Percentiles rank a stretch among this genome's conserved stretches.
Conservation (phyloP, 768 basidiomycete species). For the Sarcomyxa edulis region DNA sequence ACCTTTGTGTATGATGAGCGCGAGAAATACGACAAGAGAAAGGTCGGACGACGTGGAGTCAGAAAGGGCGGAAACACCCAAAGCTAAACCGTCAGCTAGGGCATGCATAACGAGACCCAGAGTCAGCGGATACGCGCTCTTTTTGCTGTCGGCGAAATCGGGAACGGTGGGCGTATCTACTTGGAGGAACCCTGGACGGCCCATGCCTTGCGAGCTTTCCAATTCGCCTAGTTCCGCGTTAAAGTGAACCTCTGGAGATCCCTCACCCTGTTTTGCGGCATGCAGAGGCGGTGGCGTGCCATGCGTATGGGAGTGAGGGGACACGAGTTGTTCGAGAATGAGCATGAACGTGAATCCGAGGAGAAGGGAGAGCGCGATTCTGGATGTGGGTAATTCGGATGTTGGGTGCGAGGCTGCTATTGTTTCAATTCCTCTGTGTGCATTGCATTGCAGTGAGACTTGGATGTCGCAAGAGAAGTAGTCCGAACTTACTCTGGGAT, state of each 20-base stretch:
- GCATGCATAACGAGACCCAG: slow-evolving; percentile 86
- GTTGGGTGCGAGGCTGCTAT: slow-evolving; percentile 32
- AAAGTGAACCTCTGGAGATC: slow-evolving; percentile 38
- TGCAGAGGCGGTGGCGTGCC: slow-evolving; percentile 20
- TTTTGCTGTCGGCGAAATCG: slow-evolving; percentile 18
- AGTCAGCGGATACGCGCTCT: slow-evolving; percentile 64
- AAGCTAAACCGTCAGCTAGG: slow-evolving; percentile 86
- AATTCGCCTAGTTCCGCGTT: slow-evolving; percentile 61
- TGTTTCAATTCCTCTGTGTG: slow-evolving; percentile 68
- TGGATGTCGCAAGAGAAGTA: background rate
- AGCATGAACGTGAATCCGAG: slow-evolving; percentile 63
- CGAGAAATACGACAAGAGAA: slow-evolving; percentile 84
- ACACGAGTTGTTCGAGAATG: slow-evolving; percentile 57
- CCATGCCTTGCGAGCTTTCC: slow-evolving; percentile 35
- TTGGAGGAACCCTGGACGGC: slow-evolving; percentile 14
- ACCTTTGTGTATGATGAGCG: slow-evolving; percentile 91
- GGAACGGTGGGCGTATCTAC: slow-evolving; percentile 11
- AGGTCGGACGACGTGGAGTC: slow-evolving; percentile 38
- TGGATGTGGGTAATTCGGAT: slow-evolving; percentile 37
- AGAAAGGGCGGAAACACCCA: slow-evolving; percentile 71
- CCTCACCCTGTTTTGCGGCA: slow-evolving; percentile 12
- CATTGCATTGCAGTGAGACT: slow-evolving; percentile 1
- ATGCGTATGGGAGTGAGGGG: slow-evolving; percentile 42
- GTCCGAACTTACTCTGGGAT: slow-evolving; percentile 77
- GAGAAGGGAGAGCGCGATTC: slow-evolving; percentile 60